Base-by-base conservation (phyloP, 1,284 basidiomycete genomes). In the Ceratobasidium sp. region DNA sequence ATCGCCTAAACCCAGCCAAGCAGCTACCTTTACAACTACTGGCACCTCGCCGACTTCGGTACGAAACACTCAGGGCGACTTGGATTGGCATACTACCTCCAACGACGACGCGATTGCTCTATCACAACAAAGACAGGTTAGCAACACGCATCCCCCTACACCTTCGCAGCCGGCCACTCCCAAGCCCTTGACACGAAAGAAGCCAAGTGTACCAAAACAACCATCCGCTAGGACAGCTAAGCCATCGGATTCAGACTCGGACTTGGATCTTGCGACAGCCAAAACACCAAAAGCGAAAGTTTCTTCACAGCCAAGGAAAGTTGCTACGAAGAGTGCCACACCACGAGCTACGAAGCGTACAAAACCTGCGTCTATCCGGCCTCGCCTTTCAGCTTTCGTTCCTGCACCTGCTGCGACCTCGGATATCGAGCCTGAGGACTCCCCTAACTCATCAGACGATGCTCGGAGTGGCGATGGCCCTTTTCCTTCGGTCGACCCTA, bases 401-500 rank as follows among this genome's bases (percentile, higher is more conserved):
- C 57, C 57, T 16, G 49, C 52, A 35, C 67, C 62, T 41, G 46
- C 73, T 41, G 61, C 62, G 16, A 71, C 72, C n/a, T 57, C 67
- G 28, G 52, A 59, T 30, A 30, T 66, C 23, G 70, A 62, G 26
- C 59, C 64, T 32, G 59, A 63, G 11, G 44, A 52, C 30, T 62
- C 30, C 16, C 30, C 4, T 14, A 8, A 28, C 8, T 44, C 61
- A 14, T 5, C 61, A 8, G 35, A 44, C 5, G 21, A 43, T 5
- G 13, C 32, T 2, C n/a, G 14, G 21, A 21, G 7, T n/a, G 18
- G n/a, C 43, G 43, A 58, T 2, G 16, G 26, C 14, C 11, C 74
- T 13, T 81, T 83, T 55, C 67, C 76, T 6, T 73, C 78, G 0
- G 76, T 81, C 46, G 57, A 80, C 30, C 83, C 84, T 23, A 80